Percentiles rank a stretch among this genome's conserved stretches.
phyloP scores from a whole-genome alignment of 2,329 filamentous ascomycete species.

The Aphanocladium album region DNA sequence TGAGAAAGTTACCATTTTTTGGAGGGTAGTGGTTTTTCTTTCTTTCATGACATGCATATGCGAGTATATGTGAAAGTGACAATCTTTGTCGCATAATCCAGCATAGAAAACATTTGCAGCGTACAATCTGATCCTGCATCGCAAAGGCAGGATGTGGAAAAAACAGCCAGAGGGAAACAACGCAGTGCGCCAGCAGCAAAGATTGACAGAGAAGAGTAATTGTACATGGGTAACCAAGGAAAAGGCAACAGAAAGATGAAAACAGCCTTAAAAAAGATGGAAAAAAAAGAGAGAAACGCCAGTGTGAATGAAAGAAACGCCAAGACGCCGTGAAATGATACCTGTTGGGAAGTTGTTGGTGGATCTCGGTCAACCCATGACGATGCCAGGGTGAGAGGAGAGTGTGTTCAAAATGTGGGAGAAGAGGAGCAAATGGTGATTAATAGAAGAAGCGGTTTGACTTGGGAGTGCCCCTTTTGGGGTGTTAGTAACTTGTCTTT shows the following conservation, averaged over 20 bases:
- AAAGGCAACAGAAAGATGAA: not conserved
- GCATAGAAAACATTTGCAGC: not conserved
- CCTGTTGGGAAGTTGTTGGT: not conserved
- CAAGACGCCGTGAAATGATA: slow-evolving; percentile 9
- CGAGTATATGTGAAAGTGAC: not conserved
- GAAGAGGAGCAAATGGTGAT: not conserved
- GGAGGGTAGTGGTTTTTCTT: not conserved
- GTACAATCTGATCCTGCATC: not conserved
- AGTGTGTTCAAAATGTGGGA: not conserved
- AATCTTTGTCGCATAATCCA: not conserved
- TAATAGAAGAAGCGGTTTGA: slow-evolving; percentile 40
- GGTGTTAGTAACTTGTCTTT: not conserved
- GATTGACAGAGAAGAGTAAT: slow-evolving; percentile 25
- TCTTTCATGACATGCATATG: not conserved
- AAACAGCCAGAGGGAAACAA: not conserved
- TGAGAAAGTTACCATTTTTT: slow-evolving; percentile 1
- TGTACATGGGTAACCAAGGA: slow-evolving; percentile 26
- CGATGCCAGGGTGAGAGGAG: not conserved
- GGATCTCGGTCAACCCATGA: not conserved
- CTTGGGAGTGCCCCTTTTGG: slow-evolving; percentile 36
- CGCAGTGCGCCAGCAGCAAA: slow-evolving; percentile 1
- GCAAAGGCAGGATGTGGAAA: not conserved
- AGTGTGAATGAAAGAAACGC: slow-evolving; percentile 7
- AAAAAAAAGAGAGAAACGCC: slow-evolving; percentile 5
- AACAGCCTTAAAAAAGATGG: slow-evolving; percentile 3